Conservation (phyloP, 2,329 filamentous ascomycete genomes). For the Hymenoscyphus linearis region DNA sequence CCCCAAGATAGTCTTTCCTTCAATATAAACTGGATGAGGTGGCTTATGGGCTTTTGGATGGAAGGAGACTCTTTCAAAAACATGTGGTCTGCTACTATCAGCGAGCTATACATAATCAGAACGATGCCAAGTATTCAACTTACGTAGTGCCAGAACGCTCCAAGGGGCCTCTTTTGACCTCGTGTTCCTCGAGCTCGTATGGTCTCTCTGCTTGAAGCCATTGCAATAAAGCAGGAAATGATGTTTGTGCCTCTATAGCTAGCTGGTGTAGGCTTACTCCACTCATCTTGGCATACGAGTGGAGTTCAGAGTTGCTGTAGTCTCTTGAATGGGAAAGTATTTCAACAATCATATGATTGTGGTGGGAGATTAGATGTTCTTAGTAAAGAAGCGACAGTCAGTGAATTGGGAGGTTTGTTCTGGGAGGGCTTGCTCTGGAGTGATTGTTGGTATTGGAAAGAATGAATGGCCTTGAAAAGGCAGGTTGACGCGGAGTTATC, state of each 20-base stretch:
- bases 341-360: neutral
- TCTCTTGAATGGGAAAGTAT: neutral
- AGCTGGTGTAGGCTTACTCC: neutral
- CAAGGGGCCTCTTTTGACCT: neutral
- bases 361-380: neutral
- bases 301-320: neutral
- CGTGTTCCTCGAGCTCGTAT: neutral
- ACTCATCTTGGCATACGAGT: neutral
- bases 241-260: neutral
- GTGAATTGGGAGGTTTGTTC: neutral
- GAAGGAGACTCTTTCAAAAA: neutral
- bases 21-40: constrained; percentile 4
- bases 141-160: neutral
- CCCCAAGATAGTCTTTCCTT: constrained; percentile 4
- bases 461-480: neutral
- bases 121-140: neutral
- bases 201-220: constrained; percentile 1
- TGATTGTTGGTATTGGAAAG: neutral
- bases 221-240: neutral
- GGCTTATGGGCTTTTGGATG: constrained; percentile 4
- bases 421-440: neutral
- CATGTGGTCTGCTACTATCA: neutral
- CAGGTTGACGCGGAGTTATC: neutral
- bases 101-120: neutral
- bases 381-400: neutral